These are phyloP conservation scores for Myrmaecium sp. DNA, from an alignment of 2,329 filamentous ascomycete species.

Conservation along the genomic window DNA sequence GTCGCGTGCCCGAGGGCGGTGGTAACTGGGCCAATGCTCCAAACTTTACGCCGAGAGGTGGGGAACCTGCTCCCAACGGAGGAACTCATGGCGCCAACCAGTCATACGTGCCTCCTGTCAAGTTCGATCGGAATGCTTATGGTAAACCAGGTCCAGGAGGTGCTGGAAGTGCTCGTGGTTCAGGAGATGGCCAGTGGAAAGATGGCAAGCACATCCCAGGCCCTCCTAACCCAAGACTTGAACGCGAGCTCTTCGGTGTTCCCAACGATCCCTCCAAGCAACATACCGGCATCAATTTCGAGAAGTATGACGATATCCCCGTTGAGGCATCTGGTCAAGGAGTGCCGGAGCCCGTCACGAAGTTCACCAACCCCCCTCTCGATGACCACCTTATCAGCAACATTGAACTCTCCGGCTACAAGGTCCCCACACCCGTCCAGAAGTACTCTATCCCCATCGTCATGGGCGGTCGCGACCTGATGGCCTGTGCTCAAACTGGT, in stretches of 20 bases:
- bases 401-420: constrained; percentile 89
- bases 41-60: constrained; percentile 36
- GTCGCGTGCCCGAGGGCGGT: constrained; percentile 40
- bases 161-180: constrained; percentile 50
- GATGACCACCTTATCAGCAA: constrained; percentile 87
- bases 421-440: constrained; percentile 89
- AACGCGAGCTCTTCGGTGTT: constrained; percentile 89
- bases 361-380: constrained; percentile 86
- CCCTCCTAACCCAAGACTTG: constrained; percentile 69
- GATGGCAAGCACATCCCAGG: constrained; percentile 94
- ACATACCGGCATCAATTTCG: constrained; percentile 98
- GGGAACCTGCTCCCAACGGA: constrained; percentile 16
- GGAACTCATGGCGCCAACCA: constrained; percentile 25
- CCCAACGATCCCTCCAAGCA: constrained; percentile 88
- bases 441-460: constrained; percentile 99
- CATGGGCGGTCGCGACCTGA: constrained; percentile 92
- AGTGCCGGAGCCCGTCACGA: constrained; percentile 78
- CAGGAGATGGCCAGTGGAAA: constrained; percentile 89
- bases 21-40: constrained; percentile 40
- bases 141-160: constrained; percentile 37
- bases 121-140: constrained; percentile 48
- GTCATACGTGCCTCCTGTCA: constrained; percentile 26
- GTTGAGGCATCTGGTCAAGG: constrained; percentile 91
- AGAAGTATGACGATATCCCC: constrained; percentile 99
- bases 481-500: constrained; percentile 99